These are phyloP conservation scores for Pseudogymnoascus sp. DNA, from an alignment of 2,329 filamentous ascomycete species.

Conservation along the genomic window DNA sequence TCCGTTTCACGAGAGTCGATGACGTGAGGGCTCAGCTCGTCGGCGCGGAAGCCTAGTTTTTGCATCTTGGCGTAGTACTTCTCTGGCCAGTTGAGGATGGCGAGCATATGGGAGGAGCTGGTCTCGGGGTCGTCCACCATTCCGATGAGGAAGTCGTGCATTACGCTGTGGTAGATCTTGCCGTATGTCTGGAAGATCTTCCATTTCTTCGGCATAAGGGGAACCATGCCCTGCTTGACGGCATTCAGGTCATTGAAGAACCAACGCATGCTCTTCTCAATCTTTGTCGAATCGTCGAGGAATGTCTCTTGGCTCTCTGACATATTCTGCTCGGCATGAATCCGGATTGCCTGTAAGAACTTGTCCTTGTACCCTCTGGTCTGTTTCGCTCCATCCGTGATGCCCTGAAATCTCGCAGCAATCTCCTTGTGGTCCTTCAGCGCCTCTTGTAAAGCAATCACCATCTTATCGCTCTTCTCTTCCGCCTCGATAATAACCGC, in stretches of 20 bases:
- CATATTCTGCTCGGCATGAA: slow-evolving; percentile 57
- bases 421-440: slow-evolving; percentile 94
- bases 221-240: slow-evolving; percentile 86
- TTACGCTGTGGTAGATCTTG: slow-evolving; percentile 83
- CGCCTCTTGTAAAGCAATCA: slow-evolving; percentile 85
- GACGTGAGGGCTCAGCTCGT: slow-evolving; percentile 76
- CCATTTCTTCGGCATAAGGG: slow-evolving; percentile 93
- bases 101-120: slow-evolving; percentile 80
- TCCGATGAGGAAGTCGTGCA: slow-evolving; percentile 86
- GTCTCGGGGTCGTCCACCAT: slow-evolving; percentile 79
- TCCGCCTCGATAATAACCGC: slow-evolving; percentile 91
- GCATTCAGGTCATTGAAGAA: slow-evolving; percentile 97
- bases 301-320: slow-evolving; percentile 62
- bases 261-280: slow-evolving; percentile 90
- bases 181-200: slow-evolving; percentile 87
- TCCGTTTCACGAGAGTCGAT: slow-evolving; percentile 87
- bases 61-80: slow-evolving; percentile 96
- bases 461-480: slow-evolving; percentile 91
- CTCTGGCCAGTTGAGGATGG: slow-evolving; percentile 90
- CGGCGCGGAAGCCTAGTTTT: slow-evolving; percentile 72
- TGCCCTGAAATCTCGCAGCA: slow-evolving; percentile 86
- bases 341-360: slow-evolving; percentile 67
- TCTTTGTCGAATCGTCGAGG: slow-evolving; percentile 69
- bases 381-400: slow-evolving; percentile 87
- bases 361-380: slow-evolving; percentile 96